Conservation (phyloP, 768 basidiomycete species). For the Phanerochaete sordida region DNA sequence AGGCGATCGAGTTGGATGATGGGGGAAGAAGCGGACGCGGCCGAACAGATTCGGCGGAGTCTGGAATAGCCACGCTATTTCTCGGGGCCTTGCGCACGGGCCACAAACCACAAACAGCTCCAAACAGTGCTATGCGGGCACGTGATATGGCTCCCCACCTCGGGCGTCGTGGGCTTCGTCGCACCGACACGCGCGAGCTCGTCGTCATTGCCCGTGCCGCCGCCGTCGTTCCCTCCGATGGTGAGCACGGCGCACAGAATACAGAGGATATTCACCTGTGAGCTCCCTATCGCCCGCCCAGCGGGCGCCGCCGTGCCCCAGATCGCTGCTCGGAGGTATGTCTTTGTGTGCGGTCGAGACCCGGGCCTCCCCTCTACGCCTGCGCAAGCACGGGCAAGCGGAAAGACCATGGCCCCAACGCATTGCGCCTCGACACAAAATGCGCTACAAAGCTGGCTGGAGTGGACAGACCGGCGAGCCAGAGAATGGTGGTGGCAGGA, state of each 20-base stretch:
- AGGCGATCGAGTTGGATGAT: conserved; percentile 45
- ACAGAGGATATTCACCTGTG: neutral
- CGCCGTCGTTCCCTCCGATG: neutral
- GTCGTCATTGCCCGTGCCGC: conserved; percentile 9
- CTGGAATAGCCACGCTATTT: conserved; percentile 6
- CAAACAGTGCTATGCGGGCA: conserved; percentile 26
- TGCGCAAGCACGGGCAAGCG: neutral
- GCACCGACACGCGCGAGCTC: conserved; percentile 9
- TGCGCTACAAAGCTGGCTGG: neutral
- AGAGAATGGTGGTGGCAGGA: conserved; percentile 1
- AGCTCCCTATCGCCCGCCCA: neutral
- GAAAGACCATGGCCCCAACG: neutral
- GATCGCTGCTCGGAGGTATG: neutral
- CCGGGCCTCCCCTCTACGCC: neutral
- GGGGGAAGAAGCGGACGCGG: conserved; percentile 42
- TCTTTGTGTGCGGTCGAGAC: neutral
- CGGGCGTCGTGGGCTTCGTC: conserved; percentile 2
- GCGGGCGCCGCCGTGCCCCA: neutral
- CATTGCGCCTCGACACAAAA: neutral
- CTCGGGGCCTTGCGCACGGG: conserved; percentile 36
- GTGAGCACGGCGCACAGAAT: neutral
- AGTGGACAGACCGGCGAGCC: neutral
- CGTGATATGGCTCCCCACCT: conserved; percentile 13
- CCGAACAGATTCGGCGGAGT: conserved; percentile 32
- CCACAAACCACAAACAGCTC: conserved; percentile 26